phyloP scores from a whole-genome alignment of 306 rosid species.

The Gastrolobium bilobum region DNA sequence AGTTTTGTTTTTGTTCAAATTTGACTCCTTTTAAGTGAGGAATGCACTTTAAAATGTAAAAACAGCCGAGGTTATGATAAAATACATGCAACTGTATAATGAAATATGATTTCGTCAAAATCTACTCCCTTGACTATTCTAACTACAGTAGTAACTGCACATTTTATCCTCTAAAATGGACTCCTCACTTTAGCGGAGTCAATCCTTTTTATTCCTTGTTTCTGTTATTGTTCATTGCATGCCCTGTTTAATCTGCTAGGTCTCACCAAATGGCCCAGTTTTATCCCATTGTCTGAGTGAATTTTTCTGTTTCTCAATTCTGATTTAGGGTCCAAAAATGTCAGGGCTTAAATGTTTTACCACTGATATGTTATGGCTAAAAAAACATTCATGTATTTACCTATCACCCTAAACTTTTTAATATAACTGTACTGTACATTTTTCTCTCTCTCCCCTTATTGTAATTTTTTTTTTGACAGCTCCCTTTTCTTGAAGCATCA shows the following conservation, averaged over 20 bases:
- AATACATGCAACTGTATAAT: too few relatives aligned
- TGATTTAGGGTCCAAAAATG: neutral
- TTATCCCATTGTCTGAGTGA: neutral
- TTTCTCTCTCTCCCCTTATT: constrained; percentile 34
- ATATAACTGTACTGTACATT: constrained; percentile 21
- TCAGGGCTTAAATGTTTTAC: neutral
- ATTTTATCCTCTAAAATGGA: too few relatives aligned
- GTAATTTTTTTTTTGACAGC: constrained; percentile 62
- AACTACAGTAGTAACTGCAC: too few relatives aligned
- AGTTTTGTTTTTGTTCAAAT: neutral
- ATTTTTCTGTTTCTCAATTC: neutral
- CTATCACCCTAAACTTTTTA: neutral
- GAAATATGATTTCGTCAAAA: too few relatives aligned
- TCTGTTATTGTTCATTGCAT: neutral
- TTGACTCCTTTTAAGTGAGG: too few relatives aligned
- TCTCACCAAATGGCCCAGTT: neutral
- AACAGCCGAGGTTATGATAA: too few relatives aligned
- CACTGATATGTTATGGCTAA: neutral
- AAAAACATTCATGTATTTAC: neutral
- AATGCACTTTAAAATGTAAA: too few relatives aligned
- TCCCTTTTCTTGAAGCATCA: constrained; percentile 97
- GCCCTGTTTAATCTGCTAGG: neutral
- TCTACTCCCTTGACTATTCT: too few relatives aligned
- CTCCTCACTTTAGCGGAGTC: too few relatives aligned
- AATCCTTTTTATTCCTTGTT: neutral